Evolutionary conservation across 495 filamentous ascomycete species (phyloP).

Genomic region (Penicillium angulare): DNA sequence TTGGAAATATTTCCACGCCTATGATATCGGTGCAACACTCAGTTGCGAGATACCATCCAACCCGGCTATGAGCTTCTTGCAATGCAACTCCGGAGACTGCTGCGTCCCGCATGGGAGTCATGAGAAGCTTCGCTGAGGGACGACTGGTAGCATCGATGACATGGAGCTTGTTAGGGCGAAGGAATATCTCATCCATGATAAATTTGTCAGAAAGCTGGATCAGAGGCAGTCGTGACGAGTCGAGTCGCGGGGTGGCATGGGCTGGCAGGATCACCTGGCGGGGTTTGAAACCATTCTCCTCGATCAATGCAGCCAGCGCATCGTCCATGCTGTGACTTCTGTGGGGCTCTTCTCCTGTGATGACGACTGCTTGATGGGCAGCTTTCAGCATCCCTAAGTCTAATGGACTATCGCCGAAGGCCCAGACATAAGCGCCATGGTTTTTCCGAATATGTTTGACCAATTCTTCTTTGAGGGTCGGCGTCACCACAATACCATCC

Average conservation of each 20-base stretch:
- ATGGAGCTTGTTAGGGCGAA: not conserved
- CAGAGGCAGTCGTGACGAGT: too few relatives aligned
- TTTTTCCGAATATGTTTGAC: conserved; percentile 37
- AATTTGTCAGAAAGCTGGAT: too few relatives aligned
- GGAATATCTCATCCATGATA: not conserved
- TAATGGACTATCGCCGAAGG: conserved; percentile 62
- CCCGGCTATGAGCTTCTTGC: conserved; percentile 48
- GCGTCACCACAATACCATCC: conserved; percentile 53
- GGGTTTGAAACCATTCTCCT: conserved; percentile 36
- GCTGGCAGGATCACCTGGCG: conserved; percentile 53
- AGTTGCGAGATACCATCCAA: conserved; percentile 55
- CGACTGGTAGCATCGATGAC: conserved; percentile 47
- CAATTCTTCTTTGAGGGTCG: conserved; percentile 49
- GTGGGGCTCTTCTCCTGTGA: conserved; percentile 49
- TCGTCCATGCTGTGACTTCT: conserved; percentile 60
- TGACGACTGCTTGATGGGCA: conserved; percentile 57
- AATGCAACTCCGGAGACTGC: conserved; percentile 43
- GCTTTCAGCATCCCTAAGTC: conserved; percentile 58
- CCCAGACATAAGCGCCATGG: conserved; percentile 48
- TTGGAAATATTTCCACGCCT: conserved; percentile 52
- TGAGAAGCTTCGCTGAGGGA: conserved; percentile 51
- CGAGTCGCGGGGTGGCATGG: too few relatives aligned
- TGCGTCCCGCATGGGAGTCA: conserved; percentile 57
- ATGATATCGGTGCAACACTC: conserved; percentile 48
- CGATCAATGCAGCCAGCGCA: conserved; percentile 44